Base-by-base conservation (phyloP, 805 yeast species). In the Ogataea ramenticola region DNA sequence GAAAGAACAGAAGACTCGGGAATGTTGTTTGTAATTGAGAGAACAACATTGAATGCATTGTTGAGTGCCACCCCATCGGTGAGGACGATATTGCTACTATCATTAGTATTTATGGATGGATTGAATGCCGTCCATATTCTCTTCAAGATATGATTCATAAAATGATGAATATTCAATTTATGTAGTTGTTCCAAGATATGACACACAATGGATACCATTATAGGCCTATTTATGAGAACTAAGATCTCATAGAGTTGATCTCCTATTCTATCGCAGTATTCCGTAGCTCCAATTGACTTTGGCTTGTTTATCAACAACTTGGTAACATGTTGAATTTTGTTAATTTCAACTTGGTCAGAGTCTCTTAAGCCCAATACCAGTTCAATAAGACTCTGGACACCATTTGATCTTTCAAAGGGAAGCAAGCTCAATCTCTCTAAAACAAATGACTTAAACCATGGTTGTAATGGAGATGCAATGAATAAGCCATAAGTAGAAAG, bases 361-460 rank as follows among this genome's bases (percentile, higher is more conserved):
- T 87, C 95, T 45, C 96, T 68, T 22, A 86, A 67, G 0, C 96
- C 96, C 14, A 85, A 67, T 0, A 86, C 70, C 49, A 86, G 79
- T 60, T 91, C 97, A 26, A 89, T 70, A 41, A 91, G 62, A 2
- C 89, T 72, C 26, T 75, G 62, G 2, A 93, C 78, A 0, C 98
- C 97, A 1, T 62, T 59, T 2, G 72, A 60, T 21, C 95, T 71
- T 36, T 70, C 60, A 19, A 77, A 57, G 1, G 85, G 83, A 24
- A 87, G 61, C 3, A 58, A 47, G 0, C 82, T 74, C 3, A 91
- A 66, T 40, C 72, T 67, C 0, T 62, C 47, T 40, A 82, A 60
- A 4, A 86, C 67, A 45, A 71, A 65, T 6, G 50, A 49, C 40
- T 71, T 70, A 53, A 79, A 79, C 58, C 66, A 68, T 0, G 63